These are phyloP conservation scores for Elsinoe batatas DNA, from an alignment of 2,329 filamentous ascomycete species.

Conservation along the genomic window DNA sequence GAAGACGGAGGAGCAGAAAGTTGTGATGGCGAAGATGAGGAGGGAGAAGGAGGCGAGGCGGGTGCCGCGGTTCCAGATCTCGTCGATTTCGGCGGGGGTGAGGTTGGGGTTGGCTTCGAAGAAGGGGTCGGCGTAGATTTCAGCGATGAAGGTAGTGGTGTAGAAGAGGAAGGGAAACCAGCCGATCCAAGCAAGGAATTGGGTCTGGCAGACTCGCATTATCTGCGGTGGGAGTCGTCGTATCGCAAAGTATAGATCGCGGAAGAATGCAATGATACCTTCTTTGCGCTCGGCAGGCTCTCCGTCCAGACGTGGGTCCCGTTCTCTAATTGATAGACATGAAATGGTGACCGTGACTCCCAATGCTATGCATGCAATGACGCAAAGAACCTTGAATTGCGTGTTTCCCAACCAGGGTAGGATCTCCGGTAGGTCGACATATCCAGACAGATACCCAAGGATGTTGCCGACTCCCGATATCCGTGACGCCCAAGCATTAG, in stretches of 20 bases:
- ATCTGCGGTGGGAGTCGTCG: conserved; percentile 72
- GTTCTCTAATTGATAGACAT: conserved; percentile 59
- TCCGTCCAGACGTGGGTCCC: conserved; percentile 67
- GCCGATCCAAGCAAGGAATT: conserved; percentile 74
- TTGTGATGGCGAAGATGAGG: conserved; percentile 77
- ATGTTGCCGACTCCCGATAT: conserved; percentile 85
- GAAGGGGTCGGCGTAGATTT: conserved; percentile 80
- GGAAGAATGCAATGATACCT: conserved; percentile 71
- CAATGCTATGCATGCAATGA: conserved; percentile 69
- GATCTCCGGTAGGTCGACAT: conserved; percentile 63
- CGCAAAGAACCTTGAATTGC: conserved; percentile 88
- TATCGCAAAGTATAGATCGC: conserved; percentile 65
- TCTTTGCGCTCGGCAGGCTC: conserved; percentile 49
- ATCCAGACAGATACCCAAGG: conserved; percentile 78
- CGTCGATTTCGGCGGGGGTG: conserved; percentile 63
- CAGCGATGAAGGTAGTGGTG: conserved; percentile 84
- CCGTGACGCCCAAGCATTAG: conserved; percentile 89
- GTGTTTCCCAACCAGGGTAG: conserved; percentile 74
- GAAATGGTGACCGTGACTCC: conserved; percentile 60
- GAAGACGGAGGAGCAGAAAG: conserved; percentile 69
- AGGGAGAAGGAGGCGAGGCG: conserved; percentile 82
- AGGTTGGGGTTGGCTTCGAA: conserved; percentile 70
- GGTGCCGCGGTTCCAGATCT: conserved; percentile 74
- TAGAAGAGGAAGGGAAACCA: conserved; percentile 89
- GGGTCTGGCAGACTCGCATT: conserved; percentile 58